Percentiles rank a stretch among this genome's conserved stretches.
These are phyloP conservation scores for Phytopythium mirpurense DNA, from an alignment of 352 stramenopile species.

Conservation along the genomic window DNA sequence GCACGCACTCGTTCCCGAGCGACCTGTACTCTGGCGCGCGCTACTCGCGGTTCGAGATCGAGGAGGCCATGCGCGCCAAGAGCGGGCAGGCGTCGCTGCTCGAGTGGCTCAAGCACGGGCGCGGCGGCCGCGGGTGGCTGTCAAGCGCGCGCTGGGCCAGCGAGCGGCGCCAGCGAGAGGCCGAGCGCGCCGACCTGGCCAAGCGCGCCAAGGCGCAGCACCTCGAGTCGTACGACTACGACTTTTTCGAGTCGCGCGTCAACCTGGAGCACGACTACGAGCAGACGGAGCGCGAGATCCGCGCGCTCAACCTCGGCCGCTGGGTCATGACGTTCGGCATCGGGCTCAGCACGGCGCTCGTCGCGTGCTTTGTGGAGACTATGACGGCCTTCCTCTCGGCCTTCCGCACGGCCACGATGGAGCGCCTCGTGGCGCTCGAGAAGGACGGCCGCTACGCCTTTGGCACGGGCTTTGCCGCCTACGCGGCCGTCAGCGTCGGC, in stretches of 20 bases:
- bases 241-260: slow-evolving; percentile 84
- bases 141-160: slow-evolving; percentile 8
- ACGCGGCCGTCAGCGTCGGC: slow-evolving; percentile 87
- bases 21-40: slow-evolving; percentile 69
- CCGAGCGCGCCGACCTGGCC: slow-evolving; percentile 47
- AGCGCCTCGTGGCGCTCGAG: slow-evolving; percentile 64
- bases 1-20: slow-evolving; percentile 76
- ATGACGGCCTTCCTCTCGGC: slow-evolving; percentile 80
- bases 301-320: slow-evolving; percentile 78
- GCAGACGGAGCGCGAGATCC: slow-evolving; percentile 67
- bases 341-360: slow-evolving; percentile 89
- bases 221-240: slow-evolving; percentile 83
- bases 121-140: slow-evolving; percentile 23
- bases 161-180: slow-evolving; percentile 21
- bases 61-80: slow-evolving; percentile 58
- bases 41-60: slow-evolving; percentile 75
- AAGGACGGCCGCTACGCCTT: slow-evolving; percentile 38
- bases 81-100: slow-evolving; percentile 56
- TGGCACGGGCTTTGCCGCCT: slow-evolving; percentile 82
- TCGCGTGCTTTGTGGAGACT: slow-evolving; percentile 93
- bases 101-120: slow-evolving; percentile 54
- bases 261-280: slow-evolving; percentile 87
- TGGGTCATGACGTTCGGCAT: slow-evolving; percentile 96
- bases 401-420: slow-evolving; percentile 90
- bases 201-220: slow-evolving; percentile 83